These are phyloP conservation scores for Lupinus albus DNA, from an alignment of 306 rosid species.

Conservation along the genomic window DNA sequence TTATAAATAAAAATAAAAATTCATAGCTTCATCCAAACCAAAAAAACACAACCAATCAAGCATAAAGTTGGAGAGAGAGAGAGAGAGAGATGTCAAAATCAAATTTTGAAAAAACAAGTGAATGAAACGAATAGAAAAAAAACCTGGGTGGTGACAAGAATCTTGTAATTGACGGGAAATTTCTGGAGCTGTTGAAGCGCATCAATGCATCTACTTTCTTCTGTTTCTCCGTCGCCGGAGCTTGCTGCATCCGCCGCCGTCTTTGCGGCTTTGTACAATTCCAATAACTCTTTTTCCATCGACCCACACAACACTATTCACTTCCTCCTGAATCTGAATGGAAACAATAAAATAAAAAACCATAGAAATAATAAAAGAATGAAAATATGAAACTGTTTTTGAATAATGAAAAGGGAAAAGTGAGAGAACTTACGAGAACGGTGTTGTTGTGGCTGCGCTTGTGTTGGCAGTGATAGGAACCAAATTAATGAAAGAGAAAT, in stretches of 20 bases:
- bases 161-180: constrained; percentile 87
- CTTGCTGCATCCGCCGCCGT: constrained; percentile 80
- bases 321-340: constrained; percentile 3
- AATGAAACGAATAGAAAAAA: background rate
- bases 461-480: constrained; percentile 2
- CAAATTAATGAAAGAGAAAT: background rate
- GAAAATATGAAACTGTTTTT: background rate
- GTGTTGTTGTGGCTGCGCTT: constrained; percentile 39
- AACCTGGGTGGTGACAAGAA: constrained; percentile 90
- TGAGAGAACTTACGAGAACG: constrained; percentile 39
- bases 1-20: background rate
- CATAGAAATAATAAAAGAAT: too few relatives aligned
- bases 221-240: constrained; percentile 53
- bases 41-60: constrained; percentile 2
- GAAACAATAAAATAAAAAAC: background rate
- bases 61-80: background rate
- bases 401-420: background rate
- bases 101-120: background rate
- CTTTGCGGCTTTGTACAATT: constrained; percentile 70
- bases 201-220: constrained; percentile 80
- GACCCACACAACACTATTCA: background rate
- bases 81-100: background rate
- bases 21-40: background rate
- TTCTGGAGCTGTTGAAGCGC: constrained; percentile 78
- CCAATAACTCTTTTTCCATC: constrained; percentile 84